Base-by-base conservation (phyloP, 805 yeast genomes). In the Myxozyma geophila region DNA sequence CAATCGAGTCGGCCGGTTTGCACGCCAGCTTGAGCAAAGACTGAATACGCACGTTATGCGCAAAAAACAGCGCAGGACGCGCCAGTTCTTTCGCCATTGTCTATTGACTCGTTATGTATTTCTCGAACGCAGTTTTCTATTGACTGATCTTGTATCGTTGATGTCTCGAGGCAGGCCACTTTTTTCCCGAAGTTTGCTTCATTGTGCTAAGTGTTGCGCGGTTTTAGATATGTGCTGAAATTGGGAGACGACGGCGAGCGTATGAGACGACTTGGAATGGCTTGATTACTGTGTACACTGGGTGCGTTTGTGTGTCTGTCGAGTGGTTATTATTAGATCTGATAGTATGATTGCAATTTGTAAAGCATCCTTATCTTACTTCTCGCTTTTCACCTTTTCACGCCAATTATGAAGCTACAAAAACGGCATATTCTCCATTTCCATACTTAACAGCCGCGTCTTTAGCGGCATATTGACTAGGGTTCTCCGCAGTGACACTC, bases 1-100 rank as follows among this genome's bases (percentile, higher is more conserved):
- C 47, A 8, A 43, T 12, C 17, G 47, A 17, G 10, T 43, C 47
- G 10, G 10, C 21, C 15, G 4, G n/a, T n/a, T 19, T n/a, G 17
- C 47, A 8, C 19, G 47, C 15, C 10, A 43, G 17, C 19, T 43
- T 43, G 21, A 51, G n/a, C 5, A 37, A n/a, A 12, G 43, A 17
- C 53, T 60, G 53, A 17, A 63, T 48, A 5, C 54, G 52, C 36
- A 53, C 57, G 33, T 63, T 63, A 43, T 60, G 67, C 35, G 48
- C 33, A 13, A 63, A 63, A 19, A 63, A 63, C 23, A 63, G 49
- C 46, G 64, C 60, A 17, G 67, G 63, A 10, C 67, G 63, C 35
- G 67, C 67, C 23, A 63, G 57, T 43, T 63, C 53, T 7, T 37
- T 48, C 35, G 60, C 57, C 63, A 62, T 59, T 28, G 13, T 36